Conservation (phyloP, 2,329 filamentous ascomycete genomes). For the Waltergamsia citrina region DNA sequence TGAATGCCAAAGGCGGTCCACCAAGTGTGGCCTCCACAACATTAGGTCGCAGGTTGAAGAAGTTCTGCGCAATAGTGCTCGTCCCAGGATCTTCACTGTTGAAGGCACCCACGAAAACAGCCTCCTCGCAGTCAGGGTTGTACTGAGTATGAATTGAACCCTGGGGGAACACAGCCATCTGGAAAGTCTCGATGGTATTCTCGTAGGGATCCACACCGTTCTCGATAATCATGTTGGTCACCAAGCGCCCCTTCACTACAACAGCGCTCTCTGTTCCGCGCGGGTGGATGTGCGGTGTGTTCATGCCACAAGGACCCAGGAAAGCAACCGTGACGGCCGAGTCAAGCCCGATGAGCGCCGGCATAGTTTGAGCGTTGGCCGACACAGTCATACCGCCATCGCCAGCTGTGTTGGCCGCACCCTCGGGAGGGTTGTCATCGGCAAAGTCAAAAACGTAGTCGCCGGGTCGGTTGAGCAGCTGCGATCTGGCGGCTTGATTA, state of each 20-base stretch:
- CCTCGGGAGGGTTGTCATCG: neutral
- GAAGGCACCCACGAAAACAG: slow-evolving; percentile 31
- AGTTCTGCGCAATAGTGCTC: slow-evolving; percentile 21
- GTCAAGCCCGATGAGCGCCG: slow-evolving; percentile 1
- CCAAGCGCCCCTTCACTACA: slow-evolving; percentile 24
- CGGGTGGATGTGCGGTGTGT: slow-evolving; percentile 31
- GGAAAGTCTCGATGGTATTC: slow-evolving; percentile 1
- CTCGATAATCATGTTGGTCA: neutral
- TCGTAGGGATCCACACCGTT: neutral
- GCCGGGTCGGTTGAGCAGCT: slow-evolving; percentile 1
- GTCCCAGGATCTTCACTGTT: slow-evolving; percentile 28
- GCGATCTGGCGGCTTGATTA: neutral
- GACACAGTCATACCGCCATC: neutral
- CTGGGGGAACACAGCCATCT: slow-evolving; percentile 23
- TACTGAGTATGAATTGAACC: slow-evolving; percentile 33
- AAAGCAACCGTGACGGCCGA: slow-evolving; percentile 2
- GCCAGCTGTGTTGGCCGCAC: neutral
- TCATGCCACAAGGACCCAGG: slow-evolving; percentile 33
- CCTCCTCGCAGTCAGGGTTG: slow-evolving; percentile 31
- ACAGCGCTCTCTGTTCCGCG: slow-evolving; percentile 30
- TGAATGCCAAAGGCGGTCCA: slow-evolving; percentile 19
- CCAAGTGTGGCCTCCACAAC: slow-evolving; percentile 10
- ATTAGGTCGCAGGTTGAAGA: slow-evolving; percentile 10
- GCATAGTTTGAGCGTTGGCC: neutral
- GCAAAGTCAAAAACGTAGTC: slow-evolving; percentile 2